Evolutionary conservation across 345 rosid genomes (phyloP), one percentile per base, ranked within the genome.

Genomic region (Aquilaria sinensis): DNA sequence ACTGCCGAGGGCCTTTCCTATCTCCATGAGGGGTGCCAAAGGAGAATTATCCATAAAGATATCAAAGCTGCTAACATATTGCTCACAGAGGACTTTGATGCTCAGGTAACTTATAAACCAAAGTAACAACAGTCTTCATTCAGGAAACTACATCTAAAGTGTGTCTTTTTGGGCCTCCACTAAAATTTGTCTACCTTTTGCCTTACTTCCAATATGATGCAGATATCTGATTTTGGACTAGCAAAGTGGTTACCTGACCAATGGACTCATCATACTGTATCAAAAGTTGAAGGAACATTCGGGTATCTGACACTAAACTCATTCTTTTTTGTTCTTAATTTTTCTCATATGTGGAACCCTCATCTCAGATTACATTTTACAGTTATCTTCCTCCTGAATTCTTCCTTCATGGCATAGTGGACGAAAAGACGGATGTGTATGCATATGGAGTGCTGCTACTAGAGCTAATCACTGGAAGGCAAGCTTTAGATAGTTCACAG

Each of bases 161-260:
- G 23, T 16, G 23, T 16, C 23, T 16, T 16, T 16, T 16, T 16
- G 23, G 23, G 23, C 23, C 23, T 16, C 55, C 37, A 10, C 50
- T 48, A 59, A 52, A 1, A 2, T 32, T 12, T 31, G 32, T 29
- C 34, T 67, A n/a, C 30, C 69, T 70, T n/a, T 57, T 11, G 30
- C 10, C 51, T 23, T 32, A 61, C 51, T 34, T 60, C 30, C 41
- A 47, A n/a, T 29, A 62, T 43, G 32, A n/a, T 58, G 12, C 76
- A 90, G 98, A 90, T 93, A 72, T 88, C 98, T 63, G 98, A 93
- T 83, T 90, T 93, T 7, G 98, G 97, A 54, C 88, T 93, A n/a
- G 83, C 98, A 9, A 93, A 84, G 77, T 93, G 98, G 97, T 71
- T 93, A 60, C 97, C 97, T 1, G 96, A 90, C 72, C 84, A 93